These are phyloP conservation scores for Flueggea neowawraea DNA, from an alignment of 441 rosid genomes.

Conservation along the genomic window DNA sequence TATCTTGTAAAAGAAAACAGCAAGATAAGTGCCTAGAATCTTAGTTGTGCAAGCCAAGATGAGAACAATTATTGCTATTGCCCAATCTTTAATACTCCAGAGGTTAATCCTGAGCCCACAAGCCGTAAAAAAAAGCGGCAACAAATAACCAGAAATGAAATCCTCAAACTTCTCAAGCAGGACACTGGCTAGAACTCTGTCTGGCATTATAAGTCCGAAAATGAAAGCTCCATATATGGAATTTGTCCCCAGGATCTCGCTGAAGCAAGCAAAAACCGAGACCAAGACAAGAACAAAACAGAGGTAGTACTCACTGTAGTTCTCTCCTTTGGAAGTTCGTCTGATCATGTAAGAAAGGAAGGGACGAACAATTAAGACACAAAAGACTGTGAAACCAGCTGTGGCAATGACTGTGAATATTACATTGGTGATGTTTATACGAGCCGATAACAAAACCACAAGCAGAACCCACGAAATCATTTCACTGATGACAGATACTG, in stretches of 20 bases:
- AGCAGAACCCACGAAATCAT: conserved; percentile 37
- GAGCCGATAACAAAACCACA: conserved; percentile 14
- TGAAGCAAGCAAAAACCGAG: conserved; percentile 20
- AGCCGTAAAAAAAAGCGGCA: conserved; percentile 29
- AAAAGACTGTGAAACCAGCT: conserved; percentile 14
- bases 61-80: conserved; percentile 1
- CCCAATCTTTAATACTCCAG: conserved; percentile 14
- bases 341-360: conserved; percentile 12
- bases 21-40: conserved; percentile 24
- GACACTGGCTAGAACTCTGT: conserved; percentile 21
- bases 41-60: conserved; percentile 17
- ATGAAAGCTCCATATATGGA: conserved; percentile 41
- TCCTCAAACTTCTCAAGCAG: conserved; percentile 32
- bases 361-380: conserved; percentile 27
- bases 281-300: conserved; percentile 27
- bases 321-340: conserved; percentile 5
- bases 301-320: conserved; percentile 19
- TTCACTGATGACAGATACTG: conserved; percentile 27
- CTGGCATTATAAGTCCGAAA: conserved; percentile 42
- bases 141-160: conserved; percentile 26
- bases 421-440: not conserved
- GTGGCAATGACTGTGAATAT: conserved; percentile 10
- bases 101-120: conserved; percentile 29
- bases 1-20: conserved; percentile 12
- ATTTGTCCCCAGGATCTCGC: conserved; percentile 36